These are phyloP conservation scores for Fusarium fujikuroi DNA, from an alignment of 2,329 filamentous ascomycete species.

Conservation along the genomic window DNA sequence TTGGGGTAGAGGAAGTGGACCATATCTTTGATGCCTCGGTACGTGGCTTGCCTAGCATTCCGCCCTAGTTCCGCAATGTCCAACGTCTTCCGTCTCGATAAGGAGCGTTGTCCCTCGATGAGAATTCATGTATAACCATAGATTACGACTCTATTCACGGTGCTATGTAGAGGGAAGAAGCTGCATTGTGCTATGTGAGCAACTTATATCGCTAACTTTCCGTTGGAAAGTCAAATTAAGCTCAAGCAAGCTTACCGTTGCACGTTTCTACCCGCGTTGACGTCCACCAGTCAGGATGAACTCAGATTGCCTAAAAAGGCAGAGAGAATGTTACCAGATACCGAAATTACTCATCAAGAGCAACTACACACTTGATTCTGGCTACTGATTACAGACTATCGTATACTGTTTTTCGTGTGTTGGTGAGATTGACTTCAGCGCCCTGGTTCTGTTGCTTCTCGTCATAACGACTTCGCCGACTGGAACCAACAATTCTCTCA, in stretches of 20 bases:
- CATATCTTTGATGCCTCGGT: neutral
- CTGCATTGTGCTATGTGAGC: neutral
- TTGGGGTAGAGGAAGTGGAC: neutral
- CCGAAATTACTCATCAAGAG: neutral
- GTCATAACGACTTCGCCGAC: neutral
- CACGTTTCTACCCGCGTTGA: slow-evolving; percentile 1
- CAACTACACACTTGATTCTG: neutral
- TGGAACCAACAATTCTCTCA: neutral
- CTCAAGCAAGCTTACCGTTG: slow-evolving; percentile 10
- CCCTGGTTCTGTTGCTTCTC: neutral
- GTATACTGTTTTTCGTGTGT: neutral
- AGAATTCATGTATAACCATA: neutral
- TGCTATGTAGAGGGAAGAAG: accelerated
- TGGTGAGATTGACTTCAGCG: neutral
- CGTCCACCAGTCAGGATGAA: slow-evolving; percentile 3
- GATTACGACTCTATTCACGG: neutral
- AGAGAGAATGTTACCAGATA: neutral
- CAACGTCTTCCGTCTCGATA: neutral
- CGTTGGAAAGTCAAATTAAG: neutral
- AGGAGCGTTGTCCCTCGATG: neutral
- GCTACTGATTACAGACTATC: too few relatives aligned
- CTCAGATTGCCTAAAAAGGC: neutral
- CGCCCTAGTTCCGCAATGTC: neutral
- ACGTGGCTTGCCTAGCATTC: neutral
- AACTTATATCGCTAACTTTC: neutral